Percentiles rank a stretch among this genome's conserved stretches.
These are phyloP conservation scores for Ensete glaucum DNA, from an alignment of 176 grass and related monocot genomes.

Conservation along the genomic window DNA sequence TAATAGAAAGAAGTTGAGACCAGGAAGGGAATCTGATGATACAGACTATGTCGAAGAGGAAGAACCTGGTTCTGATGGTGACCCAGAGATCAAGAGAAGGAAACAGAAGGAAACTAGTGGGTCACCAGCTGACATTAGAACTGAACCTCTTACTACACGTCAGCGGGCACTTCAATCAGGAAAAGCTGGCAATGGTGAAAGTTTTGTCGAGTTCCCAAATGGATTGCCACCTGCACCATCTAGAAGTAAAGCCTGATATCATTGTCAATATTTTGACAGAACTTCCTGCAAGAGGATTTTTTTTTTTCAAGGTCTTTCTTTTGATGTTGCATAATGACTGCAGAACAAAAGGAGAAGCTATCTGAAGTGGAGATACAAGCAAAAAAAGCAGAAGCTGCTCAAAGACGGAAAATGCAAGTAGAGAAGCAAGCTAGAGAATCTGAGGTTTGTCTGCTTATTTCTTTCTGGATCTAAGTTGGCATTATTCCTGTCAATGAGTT, in stretches of 20 bases:
- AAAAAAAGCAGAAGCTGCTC: constrained; percentile 71
- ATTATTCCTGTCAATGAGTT: neutral
- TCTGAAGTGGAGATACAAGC: constrained; percentile 54
- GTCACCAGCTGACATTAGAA: constrained; percentile 31
- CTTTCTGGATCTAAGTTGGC: neutral
- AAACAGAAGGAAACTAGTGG: constrained; percentile 23
- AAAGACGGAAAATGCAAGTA: constrained; percentile 59
- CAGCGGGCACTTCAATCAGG: constrained; percentile 88
- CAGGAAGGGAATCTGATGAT: constrained; percentile 26
- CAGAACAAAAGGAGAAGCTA: constrained; percentile 66
- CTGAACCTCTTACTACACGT: constrained; percentile 53
- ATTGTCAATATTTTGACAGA: neutral
- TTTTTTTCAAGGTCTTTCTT: neutral
- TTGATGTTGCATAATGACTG: constrained; percentile 8
- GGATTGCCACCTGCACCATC: constrained; percentile 72
- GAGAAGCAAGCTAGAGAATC: constrained; percentile 69
- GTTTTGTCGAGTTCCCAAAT: constrained; percentile 78
- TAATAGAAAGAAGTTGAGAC: constrained; percentile 35
- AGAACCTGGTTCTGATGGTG: constrained; percentile 48
- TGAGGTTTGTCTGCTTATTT: constrained; percentile 27
- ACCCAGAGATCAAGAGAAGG: constrained; percentile 30
- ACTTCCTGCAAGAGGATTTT: neutral
- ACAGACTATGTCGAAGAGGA: constrained; percentile 60
- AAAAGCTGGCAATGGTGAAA: constrained; percentile 53
- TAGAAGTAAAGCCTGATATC: constrained; percentile 55